Evolutionary conservation across 2,329 filamentous ascomycete genomes (phyloP), one percentile per base, ranked within the genome.

Genomic region (Bimuria novae-zelandiae): DNA sequence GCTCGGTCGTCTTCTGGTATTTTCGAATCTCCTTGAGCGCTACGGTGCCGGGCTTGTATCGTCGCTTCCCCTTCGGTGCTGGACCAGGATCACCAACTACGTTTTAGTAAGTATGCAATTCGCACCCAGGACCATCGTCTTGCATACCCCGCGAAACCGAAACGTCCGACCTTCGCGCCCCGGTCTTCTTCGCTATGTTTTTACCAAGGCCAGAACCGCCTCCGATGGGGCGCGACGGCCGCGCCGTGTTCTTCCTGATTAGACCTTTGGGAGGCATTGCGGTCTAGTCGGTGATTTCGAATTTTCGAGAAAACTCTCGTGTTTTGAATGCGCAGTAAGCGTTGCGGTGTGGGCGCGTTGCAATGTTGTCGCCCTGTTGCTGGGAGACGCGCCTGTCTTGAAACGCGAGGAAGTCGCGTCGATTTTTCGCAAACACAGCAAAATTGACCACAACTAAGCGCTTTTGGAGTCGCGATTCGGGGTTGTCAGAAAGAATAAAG

Each of bases 1-100:
- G 87, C 82, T 97, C 92, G 46, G 93, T 97, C 62, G 89, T 91
- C 83, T 96, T 96, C 83, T 97, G 93, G 84, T 97, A 97, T 75
- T 90, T 89, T 84, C 93, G 89, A 72, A 99, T 99, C 83, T 99
- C 94, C 85, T 92, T 90, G 72, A 97, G 89, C 84, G 93, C 93
- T 80, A 96, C 89, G 75, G 94, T 96, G 84, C 85, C 85, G 65
- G 74, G 74, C 67, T 76, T 79, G 63, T 80, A 80, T 30, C 78
- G 69, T 40, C 65, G 64, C 53, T 69, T 70, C n/a, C 65, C 65
- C 32, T 63, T 51, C 3, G 69, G 70, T 8, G 70, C 62, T n/a
- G 71, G 65, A 12, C 65, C 73, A 54, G 62, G 67, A 32, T 72
- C 58, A 45, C 67, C 67, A 17, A 68, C 67, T 69, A 47, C 21